These are phyloP conservation scores for Mucor irregularis DNA, from an alignment of 371 early-diverging fungal species.

Conservation along the genomic window DNA sequence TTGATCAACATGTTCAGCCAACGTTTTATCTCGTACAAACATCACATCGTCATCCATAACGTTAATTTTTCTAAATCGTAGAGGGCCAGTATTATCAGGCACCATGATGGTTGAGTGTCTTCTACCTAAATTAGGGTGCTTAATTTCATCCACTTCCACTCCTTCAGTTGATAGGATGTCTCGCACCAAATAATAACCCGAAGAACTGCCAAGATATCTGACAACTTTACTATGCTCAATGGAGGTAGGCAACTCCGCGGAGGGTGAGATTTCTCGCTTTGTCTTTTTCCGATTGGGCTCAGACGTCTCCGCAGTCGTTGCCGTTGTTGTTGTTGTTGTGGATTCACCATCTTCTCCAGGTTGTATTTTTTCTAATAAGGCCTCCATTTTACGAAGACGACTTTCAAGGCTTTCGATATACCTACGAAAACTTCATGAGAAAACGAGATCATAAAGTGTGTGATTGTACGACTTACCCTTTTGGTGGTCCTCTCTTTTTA, in stretches of 20 bases:
- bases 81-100: neutral
- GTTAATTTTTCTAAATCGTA: slow-evolving; percentile 28
- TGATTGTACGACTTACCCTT: slow-evolving; percentile 25
- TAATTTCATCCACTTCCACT: slow-evolving; percentile 3
- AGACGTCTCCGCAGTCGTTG: neutral
- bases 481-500: slow-evolving; percentile 37
- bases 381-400: slow-evolving; percentile 43
- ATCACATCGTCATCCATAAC: slow-evolving; percentile 35
- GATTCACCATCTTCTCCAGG: slow-evolving; percentile 1
- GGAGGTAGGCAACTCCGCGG: slow-evolving; percentile 3
- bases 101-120: neutral
- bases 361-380: slow-evolving; percentile 32
- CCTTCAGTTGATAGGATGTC: slow-evolving; percentile 18
- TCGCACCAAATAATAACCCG: slow-evolving; percentile 25
- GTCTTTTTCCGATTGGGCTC: neutral
- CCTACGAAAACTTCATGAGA: slow-evolving; percentile 10
- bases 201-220: slow-evolving; percentile 26
- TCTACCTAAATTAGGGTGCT: neutral
- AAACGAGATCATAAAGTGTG: neutral
- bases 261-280: neutral
- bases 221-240: slow-evolving; percentile 16
- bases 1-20: slow-evolving; percentile 28
- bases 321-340: too few relatives aligned
- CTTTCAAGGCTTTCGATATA: slow-evolving; percentile 51
- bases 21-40: slow-evolving; percentile 24